Percentiles rank a stretch among this genome's conserved stretches.
Conservation (phyloP, 495 filamentous ascomycete species). For the Staphylotrichum tortipilum region DNA sequence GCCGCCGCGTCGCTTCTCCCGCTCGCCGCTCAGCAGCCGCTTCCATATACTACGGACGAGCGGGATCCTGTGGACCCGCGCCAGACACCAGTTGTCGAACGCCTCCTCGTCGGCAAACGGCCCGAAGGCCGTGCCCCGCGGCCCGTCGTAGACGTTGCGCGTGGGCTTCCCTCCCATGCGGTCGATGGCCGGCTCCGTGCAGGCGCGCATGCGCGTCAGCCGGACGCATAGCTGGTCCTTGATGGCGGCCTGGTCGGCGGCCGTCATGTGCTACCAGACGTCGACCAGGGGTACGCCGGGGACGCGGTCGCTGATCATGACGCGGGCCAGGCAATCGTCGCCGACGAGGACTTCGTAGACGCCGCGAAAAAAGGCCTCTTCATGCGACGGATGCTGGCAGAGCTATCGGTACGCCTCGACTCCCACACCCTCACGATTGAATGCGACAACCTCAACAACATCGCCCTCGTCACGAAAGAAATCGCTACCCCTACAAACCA, state of each 20-base stretch:
- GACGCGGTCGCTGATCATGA: background rate
- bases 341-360: background rate
- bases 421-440: no score
- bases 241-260: background rate
- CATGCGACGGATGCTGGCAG: no score
- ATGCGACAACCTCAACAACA: no score
- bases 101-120: background rate
- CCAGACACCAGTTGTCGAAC: constrained; percentile 3
- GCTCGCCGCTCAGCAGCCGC: background rate
- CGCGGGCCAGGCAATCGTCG: background rate
- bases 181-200: background rate
- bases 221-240: background rate
- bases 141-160: background rate
- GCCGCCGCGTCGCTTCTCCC: background rate
- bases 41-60: background rate
- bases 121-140: background rate
- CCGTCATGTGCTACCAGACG: background rate
- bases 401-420: no score
- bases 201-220: background rate
- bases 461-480: no score
- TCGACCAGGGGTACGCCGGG: background rate
- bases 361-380: no score
- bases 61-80: background rate
- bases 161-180: background rate
- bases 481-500: no score